phyloP scores from a whole-genome alignment of 2,329 filamentous ascomycete species.

The Fusarium verrucosum region DNA sequence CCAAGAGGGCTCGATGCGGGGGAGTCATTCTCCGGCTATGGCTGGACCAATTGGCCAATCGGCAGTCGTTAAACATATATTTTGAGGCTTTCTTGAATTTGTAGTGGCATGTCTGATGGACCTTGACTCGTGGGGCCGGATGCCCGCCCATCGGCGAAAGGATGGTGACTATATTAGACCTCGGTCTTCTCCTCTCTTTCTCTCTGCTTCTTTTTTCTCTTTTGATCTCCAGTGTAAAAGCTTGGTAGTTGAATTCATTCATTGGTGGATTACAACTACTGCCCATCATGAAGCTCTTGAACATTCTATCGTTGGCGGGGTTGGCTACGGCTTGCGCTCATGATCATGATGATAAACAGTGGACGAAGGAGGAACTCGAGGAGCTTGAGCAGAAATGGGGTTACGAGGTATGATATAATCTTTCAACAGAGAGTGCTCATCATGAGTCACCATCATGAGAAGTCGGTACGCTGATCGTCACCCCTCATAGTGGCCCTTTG shows the following conservation, averaged over 20 bases:
- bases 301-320: constrained; percentile 42
- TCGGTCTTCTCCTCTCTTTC: not conserved
- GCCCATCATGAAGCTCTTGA: constrained; percentile 45
- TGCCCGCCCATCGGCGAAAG: constrained; percentile 7
- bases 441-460: not conserved
- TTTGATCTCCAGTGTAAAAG: not conserved
- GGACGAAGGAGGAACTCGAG: constrained; percentile 60
- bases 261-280: not conserved
- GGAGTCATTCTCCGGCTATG: not conserved
- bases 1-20: constrained; percentile 12
- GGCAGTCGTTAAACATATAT: not conserved
- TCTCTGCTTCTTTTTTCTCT: not conserved
- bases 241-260: not conserved
- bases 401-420: constrained; percentile 56
- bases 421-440: not conserved
- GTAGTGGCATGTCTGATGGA: not conserved
- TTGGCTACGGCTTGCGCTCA: constrained; percentile 45
- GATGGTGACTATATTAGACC: constrained; percentile 30
- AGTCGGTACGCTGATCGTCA: constrained; percentile 4
- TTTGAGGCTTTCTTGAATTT: constrained; percentile 2
- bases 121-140: constrained; percentile 34
- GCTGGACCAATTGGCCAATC: constrained; percentile 18
- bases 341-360: constrained; percentile 54
- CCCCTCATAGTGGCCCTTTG: constrained; percentile 60
- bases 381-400: constrained; percentile 68